A percentile compares a stretch with the other conserved stretches of the same genome.
Conservation (phyloP, 345 rosid species). For the Cardamine chenopodiifolia region DNA sequence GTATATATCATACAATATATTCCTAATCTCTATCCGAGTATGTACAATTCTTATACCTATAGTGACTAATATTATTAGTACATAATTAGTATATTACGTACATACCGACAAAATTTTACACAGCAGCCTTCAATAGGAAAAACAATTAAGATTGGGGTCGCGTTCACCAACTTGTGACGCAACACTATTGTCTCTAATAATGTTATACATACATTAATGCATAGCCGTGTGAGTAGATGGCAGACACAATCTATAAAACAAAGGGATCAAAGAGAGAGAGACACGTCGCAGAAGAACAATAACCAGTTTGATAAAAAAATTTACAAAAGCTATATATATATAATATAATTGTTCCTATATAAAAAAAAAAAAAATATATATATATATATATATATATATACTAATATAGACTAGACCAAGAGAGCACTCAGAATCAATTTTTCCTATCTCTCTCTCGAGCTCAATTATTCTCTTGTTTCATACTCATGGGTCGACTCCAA, state of each 20-base stretch:
- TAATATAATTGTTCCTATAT: not conserved
- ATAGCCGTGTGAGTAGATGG: slow-evolving; percentile 5
- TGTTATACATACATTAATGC: not conserved
- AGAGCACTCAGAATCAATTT: not conserved
- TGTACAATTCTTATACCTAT: too few species aligned
- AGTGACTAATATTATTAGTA: too few species aligned
- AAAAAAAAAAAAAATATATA: too few species aligned
- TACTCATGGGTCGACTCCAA: slow-evolving; percentile 31
- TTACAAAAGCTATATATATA: not conserved
- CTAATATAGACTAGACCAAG: not conserved
- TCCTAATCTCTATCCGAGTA: too few species aligned
- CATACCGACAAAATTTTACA: too few species aligned
- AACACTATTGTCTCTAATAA: not conserved
- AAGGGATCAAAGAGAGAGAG: not conserved
- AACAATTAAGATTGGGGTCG: slow-evolving; percentile 16
- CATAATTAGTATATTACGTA: too few species aligned
- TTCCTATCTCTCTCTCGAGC: not conserved
- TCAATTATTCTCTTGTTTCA: not conserved
- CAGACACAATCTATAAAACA: slow-evolving; percentile 17
- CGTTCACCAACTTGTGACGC: slow-evolving; percentile 14
- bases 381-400: not conserved
- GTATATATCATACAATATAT: too few species aligned
- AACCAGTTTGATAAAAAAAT: not conserved
- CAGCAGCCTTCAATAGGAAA: not conserved
- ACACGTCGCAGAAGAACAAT: not conserved